Base-by-base conservation (phyloP, 1,284 basidiomycete species). In the Trichosporon asahii region DNA sequence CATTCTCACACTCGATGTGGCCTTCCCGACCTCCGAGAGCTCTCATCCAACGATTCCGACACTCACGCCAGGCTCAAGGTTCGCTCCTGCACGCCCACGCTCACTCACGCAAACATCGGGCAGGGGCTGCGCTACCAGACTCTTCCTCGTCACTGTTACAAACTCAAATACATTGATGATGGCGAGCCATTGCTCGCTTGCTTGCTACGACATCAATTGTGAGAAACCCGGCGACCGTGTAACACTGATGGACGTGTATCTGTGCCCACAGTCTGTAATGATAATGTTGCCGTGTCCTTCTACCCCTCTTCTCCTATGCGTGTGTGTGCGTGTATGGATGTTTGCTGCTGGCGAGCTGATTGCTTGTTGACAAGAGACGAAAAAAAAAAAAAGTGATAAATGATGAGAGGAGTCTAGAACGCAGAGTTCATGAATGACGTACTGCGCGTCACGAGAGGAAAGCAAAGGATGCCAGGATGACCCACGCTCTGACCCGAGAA, bases 161-260 rank as follows among this genome's bases (percentile, higher is more conserved):
- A 60, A 60, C 55, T 31, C 25, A 60, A 31, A 60, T 60, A 60
- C 55, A 60, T 60, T n/a, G n/a, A 27, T 44, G 40, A 44, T 44
- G 40, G 40, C 40, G 40, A 44, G 40, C 40, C 18, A 18, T 5
- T 40, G 40, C 40, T 44, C 15, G 40, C 11, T 44, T 44, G 40
- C 40, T 44, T 44, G 40, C 40, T 44, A 44, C 40, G 40, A 44
- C 40, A 44, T 44, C n/a, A 44, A 12, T n/a, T 18, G 4, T n/a
- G 15, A 40, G n/a, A n/a, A n/a, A n/a, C n/a, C 15, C 40, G 40
- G 40, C 40, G 40, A 44, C 40, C 40, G 18, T n/a, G 40, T n/a
- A 0, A n/a, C 40, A 44, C 40, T 18, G 40, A 44, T 9, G 9
- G 40, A 44, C 49, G 49, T 55, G 49, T 27, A 55, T 55, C 49